Evolutionary conservation across 306 rosid genomes (phyloP), one percentile per base, ranked within the genome.

Genomic region (Cicer chorassanicum): DNA sequence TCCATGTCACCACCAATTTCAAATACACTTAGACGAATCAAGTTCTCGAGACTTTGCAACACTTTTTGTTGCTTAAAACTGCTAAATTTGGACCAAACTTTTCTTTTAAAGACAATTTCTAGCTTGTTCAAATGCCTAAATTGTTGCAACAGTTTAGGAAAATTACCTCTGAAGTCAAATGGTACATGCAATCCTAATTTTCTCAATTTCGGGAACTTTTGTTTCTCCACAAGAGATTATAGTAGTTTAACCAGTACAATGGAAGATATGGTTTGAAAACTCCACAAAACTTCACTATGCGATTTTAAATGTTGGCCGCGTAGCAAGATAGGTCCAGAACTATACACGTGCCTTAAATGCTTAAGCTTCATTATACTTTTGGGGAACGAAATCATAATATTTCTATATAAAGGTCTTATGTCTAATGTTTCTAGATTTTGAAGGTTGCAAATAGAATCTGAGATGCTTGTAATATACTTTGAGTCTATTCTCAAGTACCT

Each of bases 361-460:
- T 43, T 64, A 29, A 79, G 73, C 40, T 79, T 71, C 70, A 19
- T 42, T 6, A 63, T 39, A 18, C 8, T n/a, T 15, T 0, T 1
- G 3, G 82, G 68, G 24, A 79, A 64, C 8, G 19, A 43, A 65
- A 76, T 24, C 24, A 21, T 1, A 2, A 0, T 42, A 5, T 0
- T 3, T 0, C 0, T 8, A 6, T 4, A 4, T 6, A 10, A 10
- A 15, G 45, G 3, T 5, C 55, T 50, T 15, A 70, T 39, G 40
- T 78, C 77, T 9, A 78, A 36, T 2, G 60, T 71, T 51, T 80
- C 40, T 13, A 80, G 66, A 73, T 57, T 65, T 4, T 4, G 45
- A 70, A 81, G 78, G 24, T 36, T 70, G 45, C 67, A 49, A n/a
- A 76, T 70, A 34, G 84, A 81, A 63, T 7, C 8, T 7, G 78